phyloP scores from a whole-genome alignment of 495 filamentous ascomycete species.

The Xylaria flabelliformis region DNA sequence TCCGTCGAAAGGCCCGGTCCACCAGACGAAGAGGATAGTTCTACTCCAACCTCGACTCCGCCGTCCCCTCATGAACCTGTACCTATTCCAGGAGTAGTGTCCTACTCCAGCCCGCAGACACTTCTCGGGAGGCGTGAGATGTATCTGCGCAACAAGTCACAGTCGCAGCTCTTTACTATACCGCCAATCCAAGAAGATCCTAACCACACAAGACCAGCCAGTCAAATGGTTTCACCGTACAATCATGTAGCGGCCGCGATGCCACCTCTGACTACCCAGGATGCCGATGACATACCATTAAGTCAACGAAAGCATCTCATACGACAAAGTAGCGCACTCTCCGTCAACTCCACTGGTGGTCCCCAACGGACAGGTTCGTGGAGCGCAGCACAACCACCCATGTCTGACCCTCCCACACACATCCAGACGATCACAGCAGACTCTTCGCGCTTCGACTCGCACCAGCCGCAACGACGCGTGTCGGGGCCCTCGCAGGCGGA shows the following conservation, averaged over 20 bases:
- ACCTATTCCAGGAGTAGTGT: slow-evolving; percentile 43
- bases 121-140: slow-evolving; percentile 68
- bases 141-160: slow-evolving; percentile 61
- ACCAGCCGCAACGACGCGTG: slow-evolving; percentile 60
- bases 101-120: slow-evolving; percentile 55
- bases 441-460: slow-evolving; percentile 56
- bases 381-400: slow-evolving; percentile 34
- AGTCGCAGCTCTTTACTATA: slow-evolving; percentile 39
- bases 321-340: slow-evolving; percentile 50
- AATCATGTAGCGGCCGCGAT: slow-evolving; percentile 37
- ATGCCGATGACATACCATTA: slow-evolving; percentile 75
- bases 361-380: slow-evolving; percentile 17
- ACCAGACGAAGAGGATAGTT: slow-evolving; percentile 28
- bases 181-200: slow-evolving; percentile 32
- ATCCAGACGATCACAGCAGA: slow-evolving; percentile 37
- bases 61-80: slow-evolving; percentile 31
- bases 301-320: slow-evolving; percentile 68
- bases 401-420: slow-evolving; percentile 26
- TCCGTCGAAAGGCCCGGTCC: slow-evolving; percentile 28
- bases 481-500: slow-evolving; percentile 48
- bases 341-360: slow-evolving; percentile 25
- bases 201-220: slow-evolving; percentile 38
- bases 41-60: slow-evolving; percentile 24
- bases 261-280: slow-evolving; percentile 25
- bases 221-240: slow-evolving; percentile 42